phyloP scores from a whole-genome alignment of 2,329 filamentous ascomycete genomes.

The Ilyonectria sp. region DNA sequence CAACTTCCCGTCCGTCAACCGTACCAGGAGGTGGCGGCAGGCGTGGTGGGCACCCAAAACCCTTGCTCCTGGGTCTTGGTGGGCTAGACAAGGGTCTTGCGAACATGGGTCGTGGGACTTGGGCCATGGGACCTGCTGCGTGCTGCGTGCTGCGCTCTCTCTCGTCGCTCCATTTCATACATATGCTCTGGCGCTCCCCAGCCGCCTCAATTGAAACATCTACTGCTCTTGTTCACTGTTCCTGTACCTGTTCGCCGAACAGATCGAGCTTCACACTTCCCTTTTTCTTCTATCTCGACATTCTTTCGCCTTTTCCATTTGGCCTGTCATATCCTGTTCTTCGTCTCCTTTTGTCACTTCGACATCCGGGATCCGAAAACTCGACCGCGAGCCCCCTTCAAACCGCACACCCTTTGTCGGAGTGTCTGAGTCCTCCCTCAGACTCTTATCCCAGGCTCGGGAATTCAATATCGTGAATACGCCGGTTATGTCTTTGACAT shows the following conservation, averaged over 20 bases:
- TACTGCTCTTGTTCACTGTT: slow-evolving; percentile 18
- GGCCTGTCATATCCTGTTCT: background rate
- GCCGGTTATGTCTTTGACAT: slow-evolving; percentile 44
- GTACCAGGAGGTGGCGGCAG: slow-evolving; percentile 32
- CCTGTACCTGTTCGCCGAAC: slow-evolving; percentile 3
- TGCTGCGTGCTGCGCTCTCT: background rate
- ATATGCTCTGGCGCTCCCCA: slow-evolving; percentile 20
- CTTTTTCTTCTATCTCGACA: slow-evolving; percentile 3
- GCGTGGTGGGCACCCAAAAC: slow-evolving; percentile 19
- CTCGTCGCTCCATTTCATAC: slow-evolving; percentile 22
- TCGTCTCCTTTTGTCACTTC: slow-evolving; percentile 13
- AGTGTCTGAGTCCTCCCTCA: slow-evolving; percentile 25
- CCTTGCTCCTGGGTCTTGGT: slow-evolving; percentile 4
- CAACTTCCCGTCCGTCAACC: slow-evolving; percentile 18
- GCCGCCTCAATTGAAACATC: slow-evolving; percentile 21
- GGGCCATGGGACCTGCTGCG: slow-evolving; percentile 2
- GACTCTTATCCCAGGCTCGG: slow-evolving; percentile 18
- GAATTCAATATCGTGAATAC: slow-evolving; percentile 30
- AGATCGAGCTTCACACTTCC: slow-evolving; percentile 5
- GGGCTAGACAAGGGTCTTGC: background rate
- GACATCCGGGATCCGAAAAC: slow-evolving; percentile 4
- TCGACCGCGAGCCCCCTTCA: slow-evolving; percentile 6
- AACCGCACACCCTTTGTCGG: slow-evolving; percentile 20
- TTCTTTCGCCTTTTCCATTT: background rate
- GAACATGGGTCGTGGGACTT: background rate